Evolutionary conservation across 352 stramenopile species (phyloP), one percentile per base, ranked within the genome.

Genomic region (Phytophthora kernoviae): DNA sequence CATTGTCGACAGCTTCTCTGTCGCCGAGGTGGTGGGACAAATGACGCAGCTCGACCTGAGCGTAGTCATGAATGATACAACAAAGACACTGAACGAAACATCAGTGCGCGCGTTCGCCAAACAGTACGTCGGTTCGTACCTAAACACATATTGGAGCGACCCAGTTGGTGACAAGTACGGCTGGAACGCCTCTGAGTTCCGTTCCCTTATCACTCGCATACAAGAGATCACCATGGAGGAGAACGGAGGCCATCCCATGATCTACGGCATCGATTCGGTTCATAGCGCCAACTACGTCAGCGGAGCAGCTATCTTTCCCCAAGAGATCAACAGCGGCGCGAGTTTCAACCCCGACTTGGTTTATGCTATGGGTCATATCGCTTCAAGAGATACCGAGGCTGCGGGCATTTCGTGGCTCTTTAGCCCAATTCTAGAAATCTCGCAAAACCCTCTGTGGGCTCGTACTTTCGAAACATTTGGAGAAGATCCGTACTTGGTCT

Each of bases 401-500:
- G 90, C 81, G 0, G 92, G 87, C 0, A 90, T 97, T 33, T 65
- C 73, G 11, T 98, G 88, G 90, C 58, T 98, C 3, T 98, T 97
- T 64, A 75, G 69, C 24, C 92, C 92, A 0, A 86, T 97, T 14
- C 67, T 89, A 7, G 83, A 92, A 43, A 70, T 98, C 39, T 82
- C 81, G 0, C 82, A 88, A 39, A 86, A 97, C 53, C 78, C 84
- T 2, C 66, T 90, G 26, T 98, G 91, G 90, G 59, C 81, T 15
- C 74, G 90, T 2, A 89, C 93, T 2, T 96, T 88, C 54, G 92
- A 98, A 70, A 98, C 91, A 18, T 98, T 96, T 73, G 91, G 94
- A 7, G 89, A 98, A 74, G 90, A 97, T 51, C 85, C 88, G 3
- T 65, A 88, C 34, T n/a, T 96, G n/a, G 80, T 84, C 1, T 81